Percentiles rank a stretch among this genome's conserved stretches.
Conservation (phyloP, 75 land plant genomes). For the Isoetes taiwanensis region DNA sequence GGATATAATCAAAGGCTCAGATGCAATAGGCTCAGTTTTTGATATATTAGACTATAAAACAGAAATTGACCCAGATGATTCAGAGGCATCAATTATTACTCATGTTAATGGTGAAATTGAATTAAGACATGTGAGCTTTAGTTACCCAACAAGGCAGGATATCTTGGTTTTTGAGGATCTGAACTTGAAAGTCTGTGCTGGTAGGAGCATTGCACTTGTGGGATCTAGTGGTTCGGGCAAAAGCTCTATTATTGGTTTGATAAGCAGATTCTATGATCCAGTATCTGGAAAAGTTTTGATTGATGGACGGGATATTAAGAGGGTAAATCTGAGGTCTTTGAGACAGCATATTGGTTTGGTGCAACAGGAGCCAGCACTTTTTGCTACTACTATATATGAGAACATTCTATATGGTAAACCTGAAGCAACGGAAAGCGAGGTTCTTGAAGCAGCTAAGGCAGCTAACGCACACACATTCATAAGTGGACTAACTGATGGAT, state of each 20-base stretch:
- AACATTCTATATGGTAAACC: slow-evolving; percentile 10
- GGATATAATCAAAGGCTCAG: slow-evolving; percentile 66
- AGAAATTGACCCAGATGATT: slow-evolving; percentile 18
- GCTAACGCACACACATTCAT: too few species aligned
- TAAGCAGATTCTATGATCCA: slow-evolving; percentile 9
- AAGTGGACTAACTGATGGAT: too few species aligned
- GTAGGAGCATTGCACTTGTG: slow-evolving; percentile 15
- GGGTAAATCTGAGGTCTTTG: slow-evolving; percentile 30
- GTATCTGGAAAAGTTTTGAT: slow-evolving; percentile 13
- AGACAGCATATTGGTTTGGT: slow-evolving; percentile 48
- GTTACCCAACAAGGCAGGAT: slow-evolving; percentile 16
- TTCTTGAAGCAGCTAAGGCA: too few species aligned
- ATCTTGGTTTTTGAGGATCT: slow-evolving; percentile 13
- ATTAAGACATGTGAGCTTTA: slow-evolving; percentile 11
- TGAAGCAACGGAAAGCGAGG: too few species aligned
- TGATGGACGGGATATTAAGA: slow-evolving; percentile 35
- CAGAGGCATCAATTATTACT: too few species aligned
- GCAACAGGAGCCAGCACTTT: slow-evolving; percentile 31
- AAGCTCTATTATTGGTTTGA: slow-evolving; percentile 6
- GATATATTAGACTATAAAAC: slow-evolving; percentile 65
- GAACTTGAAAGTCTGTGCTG: slow-evolving; percentile 10
- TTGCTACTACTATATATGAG: slow-evolving; percentile 1
- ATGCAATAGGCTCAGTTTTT: slow-evolving; percentile 66
- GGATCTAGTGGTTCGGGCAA: slow-evolving; percentile 14
- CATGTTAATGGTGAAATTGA: slow-evolving; percentile 13